These are phyloP conservation scores for Paramecium pentaurelia DNA, from an alignment of 73 alveolate genomes.

Conservation along the genomic window DNA sequence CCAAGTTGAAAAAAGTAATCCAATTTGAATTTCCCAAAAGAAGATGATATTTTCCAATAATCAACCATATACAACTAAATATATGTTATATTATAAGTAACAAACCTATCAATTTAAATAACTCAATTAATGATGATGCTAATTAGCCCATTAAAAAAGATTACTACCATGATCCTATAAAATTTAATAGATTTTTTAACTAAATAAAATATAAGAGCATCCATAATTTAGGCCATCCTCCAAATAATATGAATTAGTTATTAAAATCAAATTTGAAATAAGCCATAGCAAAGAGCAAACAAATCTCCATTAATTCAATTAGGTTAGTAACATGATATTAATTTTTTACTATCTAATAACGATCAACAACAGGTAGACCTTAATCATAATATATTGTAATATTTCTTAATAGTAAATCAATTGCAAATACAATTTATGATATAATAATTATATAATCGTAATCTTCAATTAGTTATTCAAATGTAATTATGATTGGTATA, in stretches of 20 bases:
- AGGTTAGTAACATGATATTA: neutral
- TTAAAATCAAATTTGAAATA: neutral
- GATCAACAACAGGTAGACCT: constrained; percentile 19
- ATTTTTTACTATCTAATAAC: neutral
- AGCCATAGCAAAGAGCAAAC: neutral
- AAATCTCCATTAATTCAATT: neutral
- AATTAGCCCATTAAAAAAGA: neutral
- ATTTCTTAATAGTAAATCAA: neutral
- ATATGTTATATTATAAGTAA: neutral
- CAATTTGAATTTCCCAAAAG: neutral
- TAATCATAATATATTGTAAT: neutral
- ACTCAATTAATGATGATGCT: neutral
- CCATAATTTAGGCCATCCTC: constrained; percentile 40
- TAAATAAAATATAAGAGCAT: neutral
- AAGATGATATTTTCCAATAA: neutral
- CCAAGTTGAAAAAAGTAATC: neutral
- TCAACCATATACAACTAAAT: constrained; percentile 39
- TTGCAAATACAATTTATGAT: neutral
- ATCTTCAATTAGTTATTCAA: neutral
- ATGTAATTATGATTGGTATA: neutral
- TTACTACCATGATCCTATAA: neutral
- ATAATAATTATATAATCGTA: neutral
- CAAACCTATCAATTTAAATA: constrained; percentile 9
- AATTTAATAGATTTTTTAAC: neutral
- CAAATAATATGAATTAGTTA: neutral